Evolutionary conservation across 331 rosid species (phyloP), one percentile per base, ranked within the genome.

Genomic region (Quercus lobata): DNA sequence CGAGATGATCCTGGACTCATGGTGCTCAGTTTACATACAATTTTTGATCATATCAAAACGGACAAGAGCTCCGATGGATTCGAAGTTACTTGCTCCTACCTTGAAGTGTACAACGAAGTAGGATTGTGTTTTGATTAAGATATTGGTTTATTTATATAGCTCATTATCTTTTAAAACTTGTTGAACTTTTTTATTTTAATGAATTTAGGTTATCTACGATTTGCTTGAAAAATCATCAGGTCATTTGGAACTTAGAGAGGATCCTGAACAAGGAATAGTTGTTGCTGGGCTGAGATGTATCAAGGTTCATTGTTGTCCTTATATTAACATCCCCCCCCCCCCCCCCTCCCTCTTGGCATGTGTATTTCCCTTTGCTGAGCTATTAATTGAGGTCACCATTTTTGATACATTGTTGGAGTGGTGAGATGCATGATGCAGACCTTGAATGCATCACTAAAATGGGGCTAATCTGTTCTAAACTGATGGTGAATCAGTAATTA

Each of bases 161-260:
- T 57, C 22, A 10, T 53, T 12, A 3, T 58, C 2, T 9, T 57
- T 52, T 68, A 12, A 65, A 52, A 35, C 2, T 5, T 32, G 22
- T 78, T 76, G 29, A 78, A 56, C 49, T 27, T 49, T 49, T 56
- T 57, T 10, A 35, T 57, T 63, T 62, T 34, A 27, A 68, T 57
- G 52, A 80, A 79, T 77, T 74, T 79, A 90, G 93, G 90, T 90
- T 5, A 87, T 90, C 75, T 90, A 90, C 17, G 93, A 90, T 82
- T 87, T 90, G 87, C 91, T 90, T 44, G 91, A 90, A 82, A 90
- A 80, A 89, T 83, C 91, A 60, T 90, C 93, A 1, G 88, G 83
- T 57, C 90, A 90, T 83, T 84, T 90, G 83, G 93, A 90, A 76
- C 88, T 90, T 73, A 85, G 93, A 79, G 93, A 90, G 90, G 91